Evolutionary conservation across 768 basidiomycete species (phyloP).

Genomic region (Panaeolus papilionaceus): DNA sequence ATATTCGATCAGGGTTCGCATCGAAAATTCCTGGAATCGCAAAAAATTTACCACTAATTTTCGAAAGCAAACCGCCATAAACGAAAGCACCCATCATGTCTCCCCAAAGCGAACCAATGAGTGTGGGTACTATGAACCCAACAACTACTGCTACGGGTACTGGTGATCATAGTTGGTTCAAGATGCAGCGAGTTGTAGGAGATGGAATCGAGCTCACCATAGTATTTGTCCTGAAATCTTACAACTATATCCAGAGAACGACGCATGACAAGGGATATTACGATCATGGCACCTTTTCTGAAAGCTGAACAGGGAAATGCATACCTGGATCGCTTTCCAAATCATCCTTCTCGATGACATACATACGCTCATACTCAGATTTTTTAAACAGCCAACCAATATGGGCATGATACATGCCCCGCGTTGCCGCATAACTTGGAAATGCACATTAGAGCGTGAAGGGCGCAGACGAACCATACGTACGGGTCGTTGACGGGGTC

Average conservation of each 20-base stretch:
- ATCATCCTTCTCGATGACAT: conserved; percentile 69
- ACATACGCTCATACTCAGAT: conserved; percentile 66
- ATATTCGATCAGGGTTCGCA: background rate
- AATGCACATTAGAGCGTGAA: too few species aligned
- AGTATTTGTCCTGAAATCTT: conserved; percentile 72
- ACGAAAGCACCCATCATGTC: conserved; percentile 73
- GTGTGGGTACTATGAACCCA: conserved; percentile 63
- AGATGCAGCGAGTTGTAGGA: background rate
- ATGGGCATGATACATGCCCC: conserved; percentile 77
- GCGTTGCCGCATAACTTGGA: conserved; percentile 75
- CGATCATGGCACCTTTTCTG: too few species aligned
- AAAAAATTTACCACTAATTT: conserved; percentile 58
- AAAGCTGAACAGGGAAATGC: conserved; percentile 25
- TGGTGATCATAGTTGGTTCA: conserved; percentile 27
- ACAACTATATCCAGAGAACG: conserved; percentile 51
- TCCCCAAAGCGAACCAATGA: conserved; percentile 61
- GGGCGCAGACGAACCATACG: conserved; percentile 24
- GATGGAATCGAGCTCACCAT: conserved; percentile 42
- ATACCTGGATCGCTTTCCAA: conserved; percentile 72
- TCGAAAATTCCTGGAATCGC: background rate
- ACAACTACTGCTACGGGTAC: conserved; percentile 67
- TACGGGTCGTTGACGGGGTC: conserved; percentile 73
- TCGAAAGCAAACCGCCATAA: conserved; percentile 72
- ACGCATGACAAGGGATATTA: too few species aligned
- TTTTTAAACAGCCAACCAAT: conserved; percentile 90